Evolutionary conservation across 805 yeast genomes (phyloP).

Genomic region (Candida ponderosae): DNA sequence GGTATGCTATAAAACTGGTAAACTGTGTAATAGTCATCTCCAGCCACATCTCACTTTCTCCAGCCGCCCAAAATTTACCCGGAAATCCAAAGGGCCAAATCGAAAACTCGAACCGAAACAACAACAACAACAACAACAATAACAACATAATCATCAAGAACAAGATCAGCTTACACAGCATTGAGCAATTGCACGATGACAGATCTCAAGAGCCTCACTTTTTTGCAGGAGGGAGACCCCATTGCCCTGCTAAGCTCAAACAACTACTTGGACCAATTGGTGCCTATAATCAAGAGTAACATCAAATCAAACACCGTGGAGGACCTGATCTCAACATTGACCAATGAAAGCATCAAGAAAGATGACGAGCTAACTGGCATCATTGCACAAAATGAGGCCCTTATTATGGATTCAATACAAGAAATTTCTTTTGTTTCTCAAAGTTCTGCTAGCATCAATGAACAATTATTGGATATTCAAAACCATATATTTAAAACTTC

Average conservation of each 20-base stretch:
- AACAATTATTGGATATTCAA: slow-evolving; percentile 50
- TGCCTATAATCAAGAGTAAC: slow-evolving; percentile 65
- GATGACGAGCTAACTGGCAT: slow-evolving; percentile 56
- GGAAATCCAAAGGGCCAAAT: too few species aligned
- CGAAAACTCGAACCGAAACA: too few species aligned
- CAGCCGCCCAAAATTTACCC: too few species aligned
- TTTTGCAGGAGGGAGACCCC: slow-evolving; percentile 16
- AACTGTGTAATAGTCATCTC: too few species aligned
- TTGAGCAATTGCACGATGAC: too few species aligned
- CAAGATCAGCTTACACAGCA: too few species aligned
- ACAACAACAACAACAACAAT: too few species aligned
- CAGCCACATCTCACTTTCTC: too few species aligned
- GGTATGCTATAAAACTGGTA: too few species aligned
- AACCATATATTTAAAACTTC: slow-evolving; percentile 58
- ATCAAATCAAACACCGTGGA: slow-evolving; percentile 46
- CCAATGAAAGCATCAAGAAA: slow-evolving; percentile 47
- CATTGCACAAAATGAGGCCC: slow-evolving; percentile 53
- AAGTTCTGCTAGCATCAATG: slow-evolving; percentile 47
- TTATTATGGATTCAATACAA: slow-evolving; percentile 49
- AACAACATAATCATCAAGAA: too few species aligned
- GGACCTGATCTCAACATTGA: slow-evolving; percentile 47
- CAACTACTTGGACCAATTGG: slow-evolving; percentile 72
- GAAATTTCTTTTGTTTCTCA: slow-evolving; percentile 55
- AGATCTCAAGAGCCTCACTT: slow-evolving; percentile 6
- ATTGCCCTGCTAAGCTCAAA: slow-evolving; percentile 33